Conservation (phyloP, 1,139 yeast species). For the Candida tunisiensis region DNA sequence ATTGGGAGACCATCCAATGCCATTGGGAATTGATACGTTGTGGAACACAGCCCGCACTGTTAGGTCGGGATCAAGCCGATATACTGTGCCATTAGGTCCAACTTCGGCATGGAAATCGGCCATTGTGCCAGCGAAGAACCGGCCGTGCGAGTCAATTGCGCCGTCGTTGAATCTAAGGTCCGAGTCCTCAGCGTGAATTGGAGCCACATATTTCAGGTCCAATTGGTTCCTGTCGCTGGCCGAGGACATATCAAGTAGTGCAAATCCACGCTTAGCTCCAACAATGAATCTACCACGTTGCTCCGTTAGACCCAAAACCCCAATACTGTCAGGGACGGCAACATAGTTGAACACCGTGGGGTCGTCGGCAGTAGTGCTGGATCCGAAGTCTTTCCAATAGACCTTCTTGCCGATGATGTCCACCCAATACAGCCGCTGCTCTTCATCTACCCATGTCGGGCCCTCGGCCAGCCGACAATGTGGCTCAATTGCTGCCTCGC, state of each 20-base stretch:
- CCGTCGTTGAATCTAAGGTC: constrained; percentile 15
- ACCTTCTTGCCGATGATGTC: constrained; percentile 15
- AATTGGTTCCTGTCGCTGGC: constrained; percentile 13
- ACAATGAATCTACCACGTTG: constrained; percentile 13
- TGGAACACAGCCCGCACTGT: constrained; percentile 4
- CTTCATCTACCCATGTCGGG: constrained; percentile 16
- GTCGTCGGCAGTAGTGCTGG: constrained; percentile 4
- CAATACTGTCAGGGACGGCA: constrained; percentile 9
- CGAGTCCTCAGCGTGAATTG: constrained; percentile 9
- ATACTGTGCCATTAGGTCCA: constrained; percentile 12
- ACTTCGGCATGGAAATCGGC: constrained; percentile 7
- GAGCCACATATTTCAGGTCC: constrained; percentile 10
- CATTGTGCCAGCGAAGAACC: constrained; percentile 12
- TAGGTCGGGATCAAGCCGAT: constrained; percentile 12
- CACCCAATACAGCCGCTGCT: constrained; percentile 14
- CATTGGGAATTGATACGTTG: constrained; percentile 27
- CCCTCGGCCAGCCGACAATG: constrained; percentile 17
- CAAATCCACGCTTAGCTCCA: constrained; percentile 16
- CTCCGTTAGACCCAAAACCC: constrained; percentile 16
- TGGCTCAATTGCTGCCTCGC: constrained; percentile 10
- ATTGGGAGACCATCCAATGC: constrained; percentile 46
- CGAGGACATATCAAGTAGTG: constrained; percentile 10
- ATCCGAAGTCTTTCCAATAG: constrained; percentile 11
- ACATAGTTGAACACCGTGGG: constrained; percentile 9
- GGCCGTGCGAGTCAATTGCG: constrained; percentile 15